A percentile compares a stretch with the other conserved stretches of the same genome.
Evolutionary conservation across 148 eudicot genomes (phyloP).

Genomic region (Rhododendron kiyosumense): DNA sequence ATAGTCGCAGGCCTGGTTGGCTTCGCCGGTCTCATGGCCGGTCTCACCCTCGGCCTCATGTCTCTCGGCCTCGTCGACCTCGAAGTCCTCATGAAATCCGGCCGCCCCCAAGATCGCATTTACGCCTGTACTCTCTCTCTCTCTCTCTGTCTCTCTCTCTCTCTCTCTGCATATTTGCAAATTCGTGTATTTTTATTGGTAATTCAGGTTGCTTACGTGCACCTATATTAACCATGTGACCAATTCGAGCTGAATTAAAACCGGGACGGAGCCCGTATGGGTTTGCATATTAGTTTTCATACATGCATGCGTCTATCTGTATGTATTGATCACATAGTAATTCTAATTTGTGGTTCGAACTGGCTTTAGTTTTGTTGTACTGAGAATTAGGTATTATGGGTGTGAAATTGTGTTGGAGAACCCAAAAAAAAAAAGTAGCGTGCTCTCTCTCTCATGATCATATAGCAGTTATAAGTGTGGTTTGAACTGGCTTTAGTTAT

Average conservation of each 20-base stretch:
- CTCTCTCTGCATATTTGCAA: not conserved
- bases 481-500: not conserved
- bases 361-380: not conserved
- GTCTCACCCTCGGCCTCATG: constrained; percentile 90
- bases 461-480: not conserved
- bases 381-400: not conserved
- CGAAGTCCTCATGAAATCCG: constrained; percentile 86
- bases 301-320: not conserved
- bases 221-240: not conserved
- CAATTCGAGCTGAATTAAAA: no score
- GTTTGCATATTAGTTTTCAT: not conserved
- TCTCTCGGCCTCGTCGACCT: constrained; percentile 94
- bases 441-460: not conserved
- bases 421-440: not conserved
- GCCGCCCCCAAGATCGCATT: constrained; percentile 74
- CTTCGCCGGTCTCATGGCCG: constrained; percentile 95
- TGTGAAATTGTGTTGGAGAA: not conserved
- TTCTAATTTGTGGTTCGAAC: not conserved
- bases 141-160: constrained; percentile 7
- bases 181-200: not conserved
- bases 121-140: constrained; percentile 49
- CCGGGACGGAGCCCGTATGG: not conserved
- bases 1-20: constrained; percentile 47
- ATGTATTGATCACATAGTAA: not conserved
- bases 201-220: not conserved